Base-by-base conservation (phyloP, 768 basidiomycete genomes). In the Porphyrellus cyaneotinctus region DNA sequence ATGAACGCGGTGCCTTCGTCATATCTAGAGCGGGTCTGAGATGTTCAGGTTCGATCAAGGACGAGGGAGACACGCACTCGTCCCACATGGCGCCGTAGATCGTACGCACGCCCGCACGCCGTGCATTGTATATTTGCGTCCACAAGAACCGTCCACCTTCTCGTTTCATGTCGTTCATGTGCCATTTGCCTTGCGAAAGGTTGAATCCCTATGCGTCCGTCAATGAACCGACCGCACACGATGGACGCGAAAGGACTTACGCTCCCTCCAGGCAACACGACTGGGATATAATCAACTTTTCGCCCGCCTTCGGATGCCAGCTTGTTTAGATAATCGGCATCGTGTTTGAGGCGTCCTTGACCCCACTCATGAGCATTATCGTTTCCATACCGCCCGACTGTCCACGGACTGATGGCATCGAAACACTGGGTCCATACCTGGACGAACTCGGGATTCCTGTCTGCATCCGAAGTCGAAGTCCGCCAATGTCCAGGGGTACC, bases 1-100 rank as follows among this genome's bases (percentile, higher is more conserved):
- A 93, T 80, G 56, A 89, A 80, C 2, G 83, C 88, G 0, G 90
- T 92, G 33, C 91, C 90, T 74, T 91, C 88, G 59, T 91, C 88
- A 57, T 91, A 91, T 67, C 86, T 88, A 57, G 38, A 43, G 48
- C 33, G 53, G 28, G 51, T 31, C 36, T 44, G 38, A 55, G 57
- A 43, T 6, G 24, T 26, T 32, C 28, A n/a, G 2, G 8, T 9
- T 0, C 11, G n/a, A 24, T 41, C 26, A n/a, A 20, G 15, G 18
- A 45, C 7, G 13, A 43, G 17, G 17, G 38, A n/a, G n/a, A 18
- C 6, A 69, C 74, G 55, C 53, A 77, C 84, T 91, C 90, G 61
- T 92, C 90, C 88, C 90, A 91, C 88, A 91, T 91, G 8, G 88
- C 88, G 22, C 85, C 85, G 56, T 91, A 91, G 48, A 91, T 78